A percentile compares a stretch with the other conserved stretches of the same genome.
These are phyloP conservation scores for Chrysoporthe cubensis DNA, from an alignment of 2,329 filamentous ascomycete genomes.

Conservation along the genomic window DNA sequence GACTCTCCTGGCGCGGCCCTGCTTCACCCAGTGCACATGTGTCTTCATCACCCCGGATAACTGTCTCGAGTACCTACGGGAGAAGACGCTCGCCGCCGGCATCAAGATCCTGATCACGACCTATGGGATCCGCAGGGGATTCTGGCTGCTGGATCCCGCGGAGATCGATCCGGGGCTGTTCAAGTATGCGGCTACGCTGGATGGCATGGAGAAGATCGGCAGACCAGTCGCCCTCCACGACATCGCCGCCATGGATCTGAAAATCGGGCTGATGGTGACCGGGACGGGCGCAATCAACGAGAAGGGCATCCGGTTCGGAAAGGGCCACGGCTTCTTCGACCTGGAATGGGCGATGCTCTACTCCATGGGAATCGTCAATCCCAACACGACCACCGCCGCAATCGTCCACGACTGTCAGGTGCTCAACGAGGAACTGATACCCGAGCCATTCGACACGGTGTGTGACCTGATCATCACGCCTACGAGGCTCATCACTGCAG, in stretches of 20 bases:
- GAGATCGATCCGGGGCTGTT: conserved; percentile 36
- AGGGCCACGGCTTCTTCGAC: conserved; percentile 47
- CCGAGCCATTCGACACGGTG: conserved; percentile 44
- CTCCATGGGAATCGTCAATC: conserved; percentile 37
- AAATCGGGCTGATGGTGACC: conserved; percentile 43
- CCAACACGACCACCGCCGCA: conserved; percentile 37
- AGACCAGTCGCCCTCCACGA: conserved; percentile 40
- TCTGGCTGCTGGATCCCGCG: conserved; percentile 44
- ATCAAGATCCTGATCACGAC: conserved; percentile 47
- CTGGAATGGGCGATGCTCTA: conserved; percentile 48
- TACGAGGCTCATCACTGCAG: conserved; percentile 36
- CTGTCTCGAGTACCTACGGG: conserved; percentile 46
- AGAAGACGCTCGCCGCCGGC: conserved; percentile 43
- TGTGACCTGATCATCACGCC: conserved; percentile 47
- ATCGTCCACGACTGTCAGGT: conserved; percentile 48
- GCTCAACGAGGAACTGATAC: conserved; percentile 39
- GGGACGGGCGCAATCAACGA: conserved; percentile 45
- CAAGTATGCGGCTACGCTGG: conserved; percentile 43
- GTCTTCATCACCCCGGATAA: conserved; percentile 49
- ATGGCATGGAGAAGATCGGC: conserved; percentile 49
- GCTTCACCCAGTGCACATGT: conserved; percentile 37
- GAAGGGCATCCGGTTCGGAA: conserved; percentile 44
- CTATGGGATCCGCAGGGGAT: conserved; percentile 46
- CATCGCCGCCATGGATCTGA: conserved; percentile 36
- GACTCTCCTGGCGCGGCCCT: conserved; percentile 37